These are phyloP conservation scores for Acacia acuminata DNA, from an alignment of 306 rosid species.

Conservation along the genomic window DNA sequence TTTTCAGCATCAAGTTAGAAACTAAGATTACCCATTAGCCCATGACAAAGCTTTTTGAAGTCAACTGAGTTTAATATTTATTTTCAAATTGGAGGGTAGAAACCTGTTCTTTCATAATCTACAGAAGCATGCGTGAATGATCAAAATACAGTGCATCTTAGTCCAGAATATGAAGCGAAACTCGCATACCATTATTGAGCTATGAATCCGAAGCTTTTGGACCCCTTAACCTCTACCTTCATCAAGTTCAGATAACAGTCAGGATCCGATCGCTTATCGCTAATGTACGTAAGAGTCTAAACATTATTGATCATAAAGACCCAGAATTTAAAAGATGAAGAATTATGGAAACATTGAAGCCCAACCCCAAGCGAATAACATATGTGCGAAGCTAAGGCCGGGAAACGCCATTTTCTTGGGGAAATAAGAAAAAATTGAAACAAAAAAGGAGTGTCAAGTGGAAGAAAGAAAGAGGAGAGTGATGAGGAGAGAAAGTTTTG, in stretches of 20 bases:
- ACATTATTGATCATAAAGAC: slow-evolving; percentile 15
- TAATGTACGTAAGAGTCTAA: slow-evolving; percentile 7
- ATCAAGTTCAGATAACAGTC: slow-evolving; percentile 30
- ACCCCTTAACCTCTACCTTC: slow-evolving; percentile 31
- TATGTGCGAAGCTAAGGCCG: neutral
- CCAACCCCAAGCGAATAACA: slow-evolving; percentile 19
- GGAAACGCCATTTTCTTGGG: slow-evolving; percentile 27
- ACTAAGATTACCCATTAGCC: neutral
- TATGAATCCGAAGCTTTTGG: slow-evolving; percentile 36
- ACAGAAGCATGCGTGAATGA: slow-evolving; percentile 2
- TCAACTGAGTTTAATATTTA: neutral
- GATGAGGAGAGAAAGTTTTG: slow-evolving; percentile 18
- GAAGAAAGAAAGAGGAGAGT: slow-evolving; percentile 13
- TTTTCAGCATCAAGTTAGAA: neutral
- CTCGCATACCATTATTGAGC: slow-evolving; percentile 55
- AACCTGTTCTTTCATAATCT: neutral
- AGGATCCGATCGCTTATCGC: slow-evolving; percentile 27
- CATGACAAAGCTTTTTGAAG: neutral
- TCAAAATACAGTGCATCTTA: neutral
- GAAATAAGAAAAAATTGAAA: slow-evolving; percentile 16
- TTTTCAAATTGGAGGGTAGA: slow-evolving; percentile 5
- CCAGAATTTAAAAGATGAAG: neutral
- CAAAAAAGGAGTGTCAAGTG: neutral
- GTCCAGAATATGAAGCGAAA: slow-evolving; percentile 4
- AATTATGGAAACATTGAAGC: slow-evolving; percentile 14